Conservation (phyloP, 331 rosid genomes). For the Malus hybrid region DNA sequence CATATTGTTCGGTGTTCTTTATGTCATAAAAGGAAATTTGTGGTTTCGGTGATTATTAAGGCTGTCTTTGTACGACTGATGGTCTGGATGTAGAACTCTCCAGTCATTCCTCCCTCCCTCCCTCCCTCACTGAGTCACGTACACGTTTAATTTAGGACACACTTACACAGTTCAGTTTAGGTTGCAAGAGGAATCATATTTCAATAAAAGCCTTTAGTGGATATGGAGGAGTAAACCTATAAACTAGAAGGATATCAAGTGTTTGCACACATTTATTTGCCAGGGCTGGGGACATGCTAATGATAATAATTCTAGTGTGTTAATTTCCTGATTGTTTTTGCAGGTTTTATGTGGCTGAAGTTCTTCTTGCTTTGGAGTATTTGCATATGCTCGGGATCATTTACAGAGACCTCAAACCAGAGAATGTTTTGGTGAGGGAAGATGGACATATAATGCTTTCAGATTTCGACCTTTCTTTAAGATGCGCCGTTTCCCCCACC, state of each 20-base stretch:
- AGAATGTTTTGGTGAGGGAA: constrained; percentile 87
- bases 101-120: not conserved
- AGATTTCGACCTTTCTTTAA: constrained; percentile 86
- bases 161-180: not conserved
- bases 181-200: not conserved
- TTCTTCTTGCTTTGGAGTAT: constrained; percentile 94
- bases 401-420: constrained; percentile 96
- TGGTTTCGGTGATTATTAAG: constrained; percentile 7
- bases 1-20: not conserved
- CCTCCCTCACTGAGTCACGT: not conserved
- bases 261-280: not conserved
- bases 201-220: not conserved
- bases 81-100: constrained; percentile 5
- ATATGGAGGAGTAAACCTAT: not conserved
- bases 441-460: constrained; percentile 98
- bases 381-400: constrained; percentile 97
- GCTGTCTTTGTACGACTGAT: constrained; percentile 4
- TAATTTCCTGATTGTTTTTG: constrained; percentile 15
- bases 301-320: not conserved
- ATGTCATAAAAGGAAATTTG: not conserved
- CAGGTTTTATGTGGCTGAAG: constrained; percentile 98
- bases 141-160: not conserved
- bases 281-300: not conserved
- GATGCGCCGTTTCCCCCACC: constrained; percentile 86
- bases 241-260: not conserved